Conservation (phyloP, 2,329 filamentous ascomycete genomes). For the Parastagonospora avenae region DNA sequence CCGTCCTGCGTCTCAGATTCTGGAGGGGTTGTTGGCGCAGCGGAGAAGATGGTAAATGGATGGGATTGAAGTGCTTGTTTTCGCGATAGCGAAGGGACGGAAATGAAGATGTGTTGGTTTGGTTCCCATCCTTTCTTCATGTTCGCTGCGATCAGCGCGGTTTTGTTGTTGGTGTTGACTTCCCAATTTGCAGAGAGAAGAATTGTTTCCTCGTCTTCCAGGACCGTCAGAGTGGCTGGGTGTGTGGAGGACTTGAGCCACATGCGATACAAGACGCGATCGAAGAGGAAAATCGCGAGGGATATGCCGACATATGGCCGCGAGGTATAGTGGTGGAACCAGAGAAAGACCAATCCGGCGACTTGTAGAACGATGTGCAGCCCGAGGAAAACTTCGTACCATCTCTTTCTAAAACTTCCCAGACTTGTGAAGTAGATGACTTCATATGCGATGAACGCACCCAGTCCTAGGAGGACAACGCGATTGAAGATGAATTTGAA, state of each 20-base stretch:
- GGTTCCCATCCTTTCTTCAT: slow-evolving; percentile 62
- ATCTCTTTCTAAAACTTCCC: slow-evolving; percentile 62
- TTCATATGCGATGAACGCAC: slow-evolving; percentile 63
- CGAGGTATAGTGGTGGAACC: slow-evolving; percentile 61
- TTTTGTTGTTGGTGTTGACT: slow-evolving; percentile 16
- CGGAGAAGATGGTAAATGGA: slow-evolving; percentile 70
- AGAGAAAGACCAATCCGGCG: slow-evolving; percentile 61
- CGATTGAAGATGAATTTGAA: slow-evolving; percentile 57
- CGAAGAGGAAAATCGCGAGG: slow-evolving; percentile 62
- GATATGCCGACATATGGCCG: slow-evolving; percentile 60
- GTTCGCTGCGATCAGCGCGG: slow-evolving; percentile 29
- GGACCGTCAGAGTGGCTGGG: slow-evolving; percentile 57
- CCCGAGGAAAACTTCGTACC: slow-evolving; percentile 68
- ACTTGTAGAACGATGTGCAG: slow-evolving; percentile 64
- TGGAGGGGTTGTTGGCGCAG: slow-evolving; percentile 55
- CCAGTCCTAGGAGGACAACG: slow-evolving; percentile 61
- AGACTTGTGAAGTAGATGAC: slow-evolving; percentile 67
- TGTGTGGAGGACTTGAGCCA: slow-evolving; percentile 57
- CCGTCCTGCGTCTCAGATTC: slow-evolving; percentile 3
- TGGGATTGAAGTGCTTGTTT: slow-evolving; percentile 65
- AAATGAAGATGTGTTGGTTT: slow-evolving; percentile 68
- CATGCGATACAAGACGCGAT: slow-evolving; percentile 63
- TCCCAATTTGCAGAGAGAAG: slow-evolving; percentile 55
- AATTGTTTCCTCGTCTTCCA: slow-evolving; percentile 63
- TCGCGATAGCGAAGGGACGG: slow-evolving; percentile 59